phyloP scores from a whole-genome alignment of 768 basidiomycete genomes.

The Hypholoma sublateritium region DNA sequence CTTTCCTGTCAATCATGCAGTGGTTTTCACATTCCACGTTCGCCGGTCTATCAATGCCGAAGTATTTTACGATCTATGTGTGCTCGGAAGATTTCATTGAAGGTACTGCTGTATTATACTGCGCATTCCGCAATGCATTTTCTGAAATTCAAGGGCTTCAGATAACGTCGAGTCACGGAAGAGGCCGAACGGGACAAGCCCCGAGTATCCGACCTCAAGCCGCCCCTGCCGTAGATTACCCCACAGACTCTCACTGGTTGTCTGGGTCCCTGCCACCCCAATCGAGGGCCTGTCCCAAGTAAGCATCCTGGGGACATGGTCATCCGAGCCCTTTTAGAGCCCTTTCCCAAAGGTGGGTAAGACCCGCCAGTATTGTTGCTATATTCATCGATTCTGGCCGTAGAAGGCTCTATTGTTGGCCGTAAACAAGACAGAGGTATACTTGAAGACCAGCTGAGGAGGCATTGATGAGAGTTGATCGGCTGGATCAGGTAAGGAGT shows the following conservation, averaged over 20 bases:
- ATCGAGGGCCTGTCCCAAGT: too few relatives aligned
- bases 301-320: not conserved
- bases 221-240: not conserved
- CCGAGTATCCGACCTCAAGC: constrained; percentile 5
- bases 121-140: not conserved
- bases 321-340: not conserved
- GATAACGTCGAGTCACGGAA: not conserved
- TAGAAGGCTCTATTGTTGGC: not conserved
- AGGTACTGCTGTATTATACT: not conserved
- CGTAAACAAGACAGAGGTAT: not conserved
- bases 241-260: not conserved
- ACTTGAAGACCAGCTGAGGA: not conserved
- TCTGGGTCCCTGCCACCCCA: not conserved
- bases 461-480: constrained; percentile 16
- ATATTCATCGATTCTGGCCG: not conserved
- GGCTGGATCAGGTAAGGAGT: constrained; percentile 20
- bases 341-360: constrained; percentile 4
- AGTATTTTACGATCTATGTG: too few relatives aligned
- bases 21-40: too few relatives aligned
- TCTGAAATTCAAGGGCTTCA: not conserved
- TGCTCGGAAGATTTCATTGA: not conserved
- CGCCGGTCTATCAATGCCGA: too few relatives aligned
- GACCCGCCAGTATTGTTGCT: not conserved
- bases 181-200: not conserved
- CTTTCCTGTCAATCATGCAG: too few relatives aligned